Base-by-base conservation (phyloP, 176 grass and related monocot genomes). In the Triticum urartu region DNA sequence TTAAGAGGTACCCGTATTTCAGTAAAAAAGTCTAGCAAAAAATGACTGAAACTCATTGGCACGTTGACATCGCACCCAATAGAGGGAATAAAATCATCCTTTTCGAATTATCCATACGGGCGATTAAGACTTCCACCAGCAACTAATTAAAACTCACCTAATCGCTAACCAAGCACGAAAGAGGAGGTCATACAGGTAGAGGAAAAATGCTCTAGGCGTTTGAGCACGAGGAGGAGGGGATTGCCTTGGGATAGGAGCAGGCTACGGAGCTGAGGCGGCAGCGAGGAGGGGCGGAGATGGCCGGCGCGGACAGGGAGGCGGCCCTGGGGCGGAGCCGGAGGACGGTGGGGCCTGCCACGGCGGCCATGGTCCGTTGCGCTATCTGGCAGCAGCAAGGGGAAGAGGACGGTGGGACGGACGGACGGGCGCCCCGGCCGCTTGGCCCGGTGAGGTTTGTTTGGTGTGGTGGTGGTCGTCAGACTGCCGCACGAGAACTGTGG, bases 301-400 rank as follows among this genome's bases (percentile, higher is more conserved):
- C 15, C 64, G 28, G 21, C 17, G 64, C 64, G 28, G 75, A 84
- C 85, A 61, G 11, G 36, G 81, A 28, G 47, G 85, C 68, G 5
- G 50, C 40, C 77, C 81, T 24, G 50, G 70, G 86, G n/a, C 77
- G 77, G 61, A 91, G 62, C 36, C 77, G 81, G 81, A 81, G 63
- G 30, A 78, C 36, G 50, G 89, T 69, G 67, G 81, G 77, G 77
- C 76, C 84, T 39, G 81, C 81, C 28, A 77, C 89, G 70, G 70
- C 77, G 86, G 77, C 89, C 89, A 85, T 88, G 76, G 81, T 21
- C 67, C 66, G 75, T 40, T n/a, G 73, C 52, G 75, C 73, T 91
- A 90, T 91, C 89, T 75, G 80, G 75, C 61, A 80, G 80, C 14
- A 30, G 68, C 21, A 45, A 50, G 71, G 48, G 11, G 9, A 69